Evolutionary conservation across 2,329 filamentous ascomycete species (phyloP).

Genomic region (Nemania diffusa): DNA sequence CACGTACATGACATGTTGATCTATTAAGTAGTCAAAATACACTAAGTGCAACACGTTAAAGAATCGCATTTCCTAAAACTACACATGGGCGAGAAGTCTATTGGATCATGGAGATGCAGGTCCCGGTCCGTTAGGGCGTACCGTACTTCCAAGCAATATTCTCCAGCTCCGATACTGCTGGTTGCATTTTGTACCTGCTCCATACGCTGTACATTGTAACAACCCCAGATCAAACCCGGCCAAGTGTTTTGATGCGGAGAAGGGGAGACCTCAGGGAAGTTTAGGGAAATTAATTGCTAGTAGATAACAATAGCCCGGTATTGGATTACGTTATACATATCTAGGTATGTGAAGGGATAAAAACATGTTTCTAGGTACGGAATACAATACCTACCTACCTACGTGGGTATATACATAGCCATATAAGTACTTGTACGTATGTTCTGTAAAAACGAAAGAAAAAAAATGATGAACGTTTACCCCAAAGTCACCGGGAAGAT

Average conservation of each 20-base stretch:
- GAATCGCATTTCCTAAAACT: conserved; percentile 15
- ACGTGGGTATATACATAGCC: neutral
- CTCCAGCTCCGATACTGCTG: conserved; percentile 2
- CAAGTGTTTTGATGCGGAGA: neutral
- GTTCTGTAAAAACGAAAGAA: neutral
- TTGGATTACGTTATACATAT: too few relatives aligned
- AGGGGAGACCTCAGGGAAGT: too few relatives aligned
- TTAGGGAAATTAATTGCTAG: too few relatives aligned
- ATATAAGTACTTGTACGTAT: neutral
- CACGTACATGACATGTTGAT: too few relatives aligned
- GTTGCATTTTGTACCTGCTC: too few relatives aligned
- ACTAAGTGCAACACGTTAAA: too few relatives aligned
- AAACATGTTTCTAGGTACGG: too few relatives aligned
- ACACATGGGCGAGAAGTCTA: conserved; percentile 4
- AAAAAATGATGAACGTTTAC: conserved; percentile 2
- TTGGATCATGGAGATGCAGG: conserved; percentile 24
- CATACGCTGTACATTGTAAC: neutral
- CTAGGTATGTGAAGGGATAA: too few relatives aligned
- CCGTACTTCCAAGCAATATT: neutral
- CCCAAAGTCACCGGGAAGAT: conserved; percentile 9
- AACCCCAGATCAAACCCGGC: conserved; percentile 1
- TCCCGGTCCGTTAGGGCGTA: conserved; percentile 32
- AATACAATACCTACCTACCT: too few relatives aligned
- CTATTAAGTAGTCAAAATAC: too few relatives aligned
- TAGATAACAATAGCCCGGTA: neutral